Base-by-base conservation (phyloP, 2,329 filamentous ascomycete genomes). In the Dryadomyces sulphureus region DNA sequence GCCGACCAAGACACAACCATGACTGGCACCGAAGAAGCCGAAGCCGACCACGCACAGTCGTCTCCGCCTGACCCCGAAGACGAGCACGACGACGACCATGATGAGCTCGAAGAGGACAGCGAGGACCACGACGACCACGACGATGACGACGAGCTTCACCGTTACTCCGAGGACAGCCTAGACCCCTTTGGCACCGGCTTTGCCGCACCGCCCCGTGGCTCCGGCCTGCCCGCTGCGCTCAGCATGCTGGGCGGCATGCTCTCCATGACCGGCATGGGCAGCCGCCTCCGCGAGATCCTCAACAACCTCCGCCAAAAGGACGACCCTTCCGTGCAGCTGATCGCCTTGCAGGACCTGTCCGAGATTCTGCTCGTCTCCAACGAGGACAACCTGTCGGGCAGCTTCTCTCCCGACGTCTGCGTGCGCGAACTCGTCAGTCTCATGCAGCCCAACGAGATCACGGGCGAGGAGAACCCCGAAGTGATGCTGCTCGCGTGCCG, bases 401-500 rank as follows among this genome's bases (percentile, higher is more conserved):
- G 95, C 57, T 96, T 98, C 61, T 86, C 86, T 1, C 87, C 92
- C 2, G 92, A 98, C 63, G 76, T 85, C 8, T 96, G 92, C 58
- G 87, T 98, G 47, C 95, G 94, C 64, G 92, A 98, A 64, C 70
- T 98, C 45, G 88, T 98, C 41, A 65, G 73, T 12, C 67, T 98
- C 54, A 96, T 98, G 92, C 84, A 93, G 55, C 84, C 86, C 3
- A 86, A 85, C 58, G 87, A 93, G 48, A 79, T 85, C 52, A 73
- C 68, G 1, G 81, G 79, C 20, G 87, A 94, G 56, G 88, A 93
- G 60, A 95, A 94, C 55, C 85, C 89, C 0, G 92, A 98, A 62
- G 86, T 96, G 50, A 96, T 96, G 90, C 79, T 98, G 12, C 72
- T 96, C 49, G 90, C 92, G 19, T 98, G 92, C 59, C 84, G 93